Base-by-base conservation (phyloP, 805 yeast genomes). In the Starmerella apis region DNA sequence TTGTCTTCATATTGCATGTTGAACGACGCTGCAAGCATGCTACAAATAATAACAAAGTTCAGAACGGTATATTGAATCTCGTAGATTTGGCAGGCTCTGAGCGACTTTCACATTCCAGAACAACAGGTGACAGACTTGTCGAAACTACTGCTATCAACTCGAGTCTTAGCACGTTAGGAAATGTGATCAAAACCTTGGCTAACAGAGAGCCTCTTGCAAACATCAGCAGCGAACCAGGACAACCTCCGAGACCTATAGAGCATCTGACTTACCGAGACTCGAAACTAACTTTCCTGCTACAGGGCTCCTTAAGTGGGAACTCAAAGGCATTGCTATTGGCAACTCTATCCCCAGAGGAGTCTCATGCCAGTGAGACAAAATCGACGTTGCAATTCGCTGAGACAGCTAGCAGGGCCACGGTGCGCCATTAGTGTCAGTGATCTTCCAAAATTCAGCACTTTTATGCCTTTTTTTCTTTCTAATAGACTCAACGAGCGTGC, bases 1-100 rank as follows among this genome's bases (percentile, higher is more conserved):
- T 85, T 3, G 80, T 90, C 0, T 87, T 85, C 58, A 79, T 77
- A 10, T 69, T 92, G 2, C 67, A 72, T 16, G 67, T 90, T 13
- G 50, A 62, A 2, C 37, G 46, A 3, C 28, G 41, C 11, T 10
- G 3, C 78, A 84, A 47, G 31, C 19, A 42, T n/a, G 32, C 25
- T 13, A 13, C 59, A n/a, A n/a, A n/a, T 18, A 55, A 1, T 59
- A 76, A 77, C 0, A 76, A 76, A 25, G 52, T 55, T 1, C 64
- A 74, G 1, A 59, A 67, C 14, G 92, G 96, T 10, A 72, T 76
- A 1, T 68, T 90, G 50, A 88, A 90, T 61, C 68, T 90, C 48
- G 79, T 92, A 44, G 98, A 90, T 66, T 70, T 90, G 49, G 98
- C 98, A 0, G 98, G 98, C 2, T 86, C 95, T 0, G 98, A 90